Base-by-base conservation (phyloP, 768 basidiomycete species). In the Collybia mongolica region DNA sequence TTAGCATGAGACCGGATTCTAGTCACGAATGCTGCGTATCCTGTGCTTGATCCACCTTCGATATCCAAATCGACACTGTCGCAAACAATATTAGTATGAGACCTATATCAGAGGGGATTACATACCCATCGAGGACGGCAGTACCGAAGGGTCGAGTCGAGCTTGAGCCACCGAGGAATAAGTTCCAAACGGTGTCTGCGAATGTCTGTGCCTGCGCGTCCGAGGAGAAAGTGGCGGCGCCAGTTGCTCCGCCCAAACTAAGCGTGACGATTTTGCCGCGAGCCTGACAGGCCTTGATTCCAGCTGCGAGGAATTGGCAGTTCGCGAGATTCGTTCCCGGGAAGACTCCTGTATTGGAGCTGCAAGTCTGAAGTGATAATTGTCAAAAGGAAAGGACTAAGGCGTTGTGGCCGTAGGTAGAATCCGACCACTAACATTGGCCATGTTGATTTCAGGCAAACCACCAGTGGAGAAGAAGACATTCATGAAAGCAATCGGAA, bases 91-190 rank as follows among this genome's bases (percentile, higher is more conserved):
- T 35, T 39, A 17, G 39, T 18, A 5, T 28, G 15, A 48, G 15
- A 18, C 19, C 39, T 15, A 32, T 32, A 15, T 20, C 35, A 4
- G 15, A 36, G 26, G 36, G 18, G 44, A 28, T 11, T 29, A 53
- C 63, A 35, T 32, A 83, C 82, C 83, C 84, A 49, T 86, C 86
- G 32, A 87, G 72, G 9, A 85, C 77, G 1, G 82, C 85, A 44
- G 65, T 53, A 11, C 84, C 86, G 58, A 87, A 87, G 0, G 86
- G 85, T 46, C 85, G 69, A 3, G 74, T 82, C 18, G 62, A 62
- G 51, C 78, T 81, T 1, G 70, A 72, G 15, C 86, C 85, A 7
- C 82, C 85, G 17, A 88, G 71, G 70, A 87, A 86, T n/a, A 81
- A 55, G 61, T 84, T 73, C 85, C 86, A 88, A 38, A 87, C 72